These are phyloP conservation scores for Xylaria sp. DNA, from an alignment of 2,329 filamentous ascomycete species.

Conservation along the genomic window DNA sequence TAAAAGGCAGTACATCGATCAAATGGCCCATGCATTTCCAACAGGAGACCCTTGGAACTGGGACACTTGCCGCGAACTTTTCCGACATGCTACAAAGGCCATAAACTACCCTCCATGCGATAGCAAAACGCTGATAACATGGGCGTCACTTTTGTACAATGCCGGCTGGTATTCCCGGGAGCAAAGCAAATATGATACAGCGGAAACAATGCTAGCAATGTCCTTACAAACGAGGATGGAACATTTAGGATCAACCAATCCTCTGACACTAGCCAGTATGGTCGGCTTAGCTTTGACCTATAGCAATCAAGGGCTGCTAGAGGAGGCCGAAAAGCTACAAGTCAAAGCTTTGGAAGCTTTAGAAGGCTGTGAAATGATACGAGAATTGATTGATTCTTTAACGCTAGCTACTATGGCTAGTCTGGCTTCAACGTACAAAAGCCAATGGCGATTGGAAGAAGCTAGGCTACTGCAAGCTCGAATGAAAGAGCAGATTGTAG, in stretches of 20 bases:
- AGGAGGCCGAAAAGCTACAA: constrained; percentile 5
- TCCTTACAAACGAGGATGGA: not conserved
- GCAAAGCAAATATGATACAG: constrained; percentile 14
- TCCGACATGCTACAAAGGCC: constrained; percentile 20
- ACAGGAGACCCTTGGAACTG: constrained; percentile 47
- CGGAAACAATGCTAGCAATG: constrained; percentile 13
- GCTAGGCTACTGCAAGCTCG: not conserved
- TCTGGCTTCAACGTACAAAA: not conserved
- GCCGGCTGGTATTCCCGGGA: not conserved
- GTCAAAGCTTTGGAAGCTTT: too few species aligned
- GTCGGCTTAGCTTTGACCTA: not conserved
- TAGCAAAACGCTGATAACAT: constrained; percentile 41
- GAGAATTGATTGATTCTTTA: constrained; percentile 13
- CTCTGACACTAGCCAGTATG: not conserved
- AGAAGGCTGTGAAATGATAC: too few species aligned
- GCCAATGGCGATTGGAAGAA: not conserved
- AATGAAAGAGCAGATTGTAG: not conserved
- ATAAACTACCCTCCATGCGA: constrained; percentile 7
- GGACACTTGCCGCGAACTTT: constrained; percentile 20
- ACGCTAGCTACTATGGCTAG: not conserved
- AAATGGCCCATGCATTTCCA: constrained; percentile 46
- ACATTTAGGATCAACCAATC: not conserved
- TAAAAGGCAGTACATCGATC: constrained; percentile 47
- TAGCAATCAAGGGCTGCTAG: not conserved
- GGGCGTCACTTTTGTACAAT: not conserved